Evolutionary conservation across 805 yeast genomes (phyloP).

Genomic region (Wickerhamiella hasegawae): DNA sequence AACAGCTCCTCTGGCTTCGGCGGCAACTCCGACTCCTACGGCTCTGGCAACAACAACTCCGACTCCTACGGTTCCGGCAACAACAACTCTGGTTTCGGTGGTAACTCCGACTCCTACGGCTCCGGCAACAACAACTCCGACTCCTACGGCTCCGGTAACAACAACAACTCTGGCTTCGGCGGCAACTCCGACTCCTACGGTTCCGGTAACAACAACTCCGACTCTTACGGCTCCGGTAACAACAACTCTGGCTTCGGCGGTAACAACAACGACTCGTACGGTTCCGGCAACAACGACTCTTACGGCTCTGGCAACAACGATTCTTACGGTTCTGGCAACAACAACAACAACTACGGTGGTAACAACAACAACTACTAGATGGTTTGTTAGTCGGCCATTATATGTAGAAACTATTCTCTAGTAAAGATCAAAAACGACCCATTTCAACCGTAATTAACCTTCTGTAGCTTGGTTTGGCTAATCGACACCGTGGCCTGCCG

Average conservation of each 20-base stretch:
- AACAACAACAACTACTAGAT: not conserved
- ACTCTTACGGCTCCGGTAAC: not conserved
- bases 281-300: too few relatives aligned
- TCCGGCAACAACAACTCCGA: constrained; percentile 10
- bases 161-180: not conserved
- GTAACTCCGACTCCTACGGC: constrained; percentile 12
- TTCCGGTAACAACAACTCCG: constrained; percentile 1
- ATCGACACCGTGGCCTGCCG: too few relatives aligned
- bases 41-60: not conserved
- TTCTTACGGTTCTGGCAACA: constrained; percentile 15
- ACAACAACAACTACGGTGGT: constrained; percentile 4
- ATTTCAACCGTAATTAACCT: too few relatives aligned
- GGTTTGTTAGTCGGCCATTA: too few relatives aligned
- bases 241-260: constrained; percentile 5
- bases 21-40: not conserved
- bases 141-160: not conserved
- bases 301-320: constrained; percentile 8
- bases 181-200: not conserved
- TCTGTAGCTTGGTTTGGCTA: too few relatives aligned
- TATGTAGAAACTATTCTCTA: too few relatives aligned
- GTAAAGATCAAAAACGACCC: too few relatives aligned
- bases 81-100: constrained; percentile 8
- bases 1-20: constrained; percentile 5
- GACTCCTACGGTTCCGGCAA: constrained; percentile 1
- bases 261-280: not conserved